Conservation (phyloP, 2,329 filamentous ascomycete species). For the Didymosphaeria variabile region DNA sequence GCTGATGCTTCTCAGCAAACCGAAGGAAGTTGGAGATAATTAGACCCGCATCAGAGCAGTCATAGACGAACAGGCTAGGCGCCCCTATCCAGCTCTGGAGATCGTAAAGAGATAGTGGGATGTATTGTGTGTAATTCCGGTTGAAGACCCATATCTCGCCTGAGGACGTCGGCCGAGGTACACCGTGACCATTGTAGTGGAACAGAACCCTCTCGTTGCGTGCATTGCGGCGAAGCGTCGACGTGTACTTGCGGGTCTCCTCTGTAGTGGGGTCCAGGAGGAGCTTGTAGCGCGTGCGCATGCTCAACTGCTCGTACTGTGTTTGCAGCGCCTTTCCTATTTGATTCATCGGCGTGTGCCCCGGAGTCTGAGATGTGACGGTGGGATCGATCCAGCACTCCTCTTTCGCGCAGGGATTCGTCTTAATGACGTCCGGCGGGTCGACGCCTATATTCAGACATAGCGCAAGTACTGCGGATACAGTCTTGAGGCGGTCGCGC, state of each 20-base stretch:
- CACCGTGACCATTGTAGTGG: conserved; percentile 98
- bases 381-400: conserved; percentile 98
- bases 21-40: conserved; percentile 95
- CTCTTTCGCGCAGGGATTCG: conserved; percentile 88
- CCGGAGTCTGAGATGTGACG: conserved; percentile 72
- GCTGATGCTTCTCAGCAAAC: conserved; percentile 93
- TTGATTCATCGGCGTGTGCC: conserved; percentile 84
- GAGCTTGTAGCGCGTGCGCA: conserved; percentile 96
- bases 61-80: conserved; percentile 96
- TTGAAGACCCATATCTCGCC: conserved; percentile 99
- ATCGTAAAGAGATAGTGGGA: conserved; percentile 94
- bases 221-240: conserved; percentile 86
- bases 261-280: conserved; percentile 96
- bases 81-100: conserved; percentile 95
- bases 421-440: conserved; percentile 95
- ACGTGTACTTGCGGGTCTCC: conserved; percentile 95
- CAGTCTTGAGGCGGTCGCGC: conserved; percentile 94
- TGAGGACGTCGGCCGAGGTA: conserved; percentile 92
- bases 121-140: conserved; percentile 98
- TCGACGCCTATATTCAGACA: conserved; percentile 98
- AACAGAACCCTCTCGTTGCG: conserved; percentile 97
- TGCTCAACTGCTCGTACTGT: conserved; percentile 94
- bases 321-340: conserved; percentile 96
- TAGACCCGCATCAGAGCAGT: conserved; percentile 95
- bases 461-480: conserved; percentile 91